These are phyloP conservation scores for Ambrosia trifida DNA, from an alignment of 129 eudicot genomes.

Conservation along the genomic window DNA sequence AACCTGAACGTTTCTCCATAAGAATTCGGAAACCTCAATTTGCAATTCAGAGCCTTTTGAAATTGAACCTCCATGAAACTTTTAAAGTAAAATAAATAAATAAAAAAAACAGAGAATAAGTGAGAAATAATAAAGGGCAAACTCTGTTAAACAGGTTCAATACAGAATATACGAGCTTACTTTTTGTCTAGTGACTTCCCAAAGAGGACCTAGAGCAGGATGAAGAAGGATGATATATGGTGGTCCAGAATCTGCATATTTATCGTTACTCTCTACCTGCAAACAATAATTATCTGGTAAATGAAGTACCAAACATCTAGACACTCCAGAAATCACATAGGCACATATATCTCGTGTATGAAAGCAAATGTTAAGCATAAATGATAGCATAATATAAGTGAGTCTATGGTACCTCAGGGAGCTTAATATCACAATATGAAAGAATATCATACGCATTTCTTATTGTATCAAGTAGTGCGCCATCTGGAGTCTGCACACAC, in stretches of 20 bases:
- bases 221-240: conserved; percentile 93
- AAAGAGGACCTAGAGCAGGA: conserved; percentile 98
- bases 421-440: conserved; percentile 61
- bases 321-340: background rate
- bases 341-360: background rate
- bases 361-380: conserved; percentile 16
- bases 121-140: conserved; percentile 12
- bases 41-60: conserved; percentile 86
- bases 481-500: conserved; percentile 83
- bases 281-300: conserved; percentile 25
- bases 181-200: conserved; percentile 96
- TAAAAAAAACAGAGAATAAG: background rate
- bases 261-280: conserved; percentile 78
- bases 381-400: conserved; percentile 6
- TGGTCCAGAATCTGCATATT: conserved; percentile 83
- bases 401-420: conserved; percentile 61
- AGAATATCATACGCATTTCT: conserved; percentile 95
- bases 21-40: conserved; percentile 84
- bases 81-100: conserved; percentile 2
- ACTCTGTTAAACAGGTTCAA: background rate
- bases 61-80: conserved; percentile 90
- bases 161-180: conserved; percentile 40
- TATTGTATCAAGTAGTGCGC: conserved; percentile 81
- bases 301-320: background rate
- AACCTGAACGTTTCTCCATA: conserved; percentile 94